Conservation (phyloP, 805 yeast genomes). For the Blastobotrys terrestris region DNA sequence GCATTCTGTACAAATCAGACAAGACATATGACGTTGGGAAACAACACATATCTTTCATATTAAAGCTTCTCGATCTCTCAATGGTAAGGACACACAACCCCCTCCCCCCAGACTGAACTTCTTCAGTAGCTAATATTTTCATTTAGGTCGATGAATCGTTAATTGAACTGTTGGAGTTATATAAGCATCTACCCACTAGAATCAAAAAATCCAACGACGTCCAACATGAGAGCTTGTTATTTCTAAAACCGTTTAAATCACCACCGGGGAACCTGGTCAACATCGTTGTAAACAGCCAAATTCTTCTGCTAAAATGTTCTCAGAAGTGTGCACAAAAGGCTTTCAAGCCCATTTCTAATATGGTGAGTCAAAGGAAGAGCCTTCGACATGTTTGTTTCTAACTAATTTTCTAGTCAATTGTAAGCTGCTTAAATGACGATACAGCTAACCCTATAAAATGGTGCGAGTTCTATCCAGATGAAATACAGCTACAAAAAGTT, state of each 20-base stretch:
- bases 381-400: too few relatives aligned
- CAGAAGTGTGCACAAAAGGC: conserved; percentile 6
- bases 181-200: not conserved
- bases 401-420: conserved; percentile 4
- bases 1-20: conserved; percentile 1
- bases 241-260: not conserved
- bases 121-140: too few relatives aligned
- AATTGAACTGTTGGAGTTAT: conserved; percentile 3
- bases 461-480: conserved; percentile 5
- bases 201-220: not conserved
- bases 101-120: too few relatives aligned
- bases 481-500: conserved; percentile 4
- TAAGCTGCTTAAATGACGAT: not conserved
- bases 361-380: too few relatives aligned
- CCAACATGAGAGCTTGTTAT: not conserved
- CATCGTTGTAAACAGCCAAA: conserved; percentile 6
- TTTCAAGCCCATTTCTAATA: conserved; percentile 5
- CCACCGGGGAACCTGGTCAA: conserved; percentile 1
- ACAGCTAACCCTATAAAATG: conserved; percentile 1
- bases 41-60: conserved; percentile 6
- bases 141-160: conserved; percentile 7
- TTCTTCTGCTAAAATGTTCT: conserved; percentile 7
- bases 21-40: not conserved
- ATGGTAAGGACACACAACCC: too few relatives aligned
- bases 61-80: conserved; percentile 9